Evolutionary conservation across 75 land plant genomes (phyloP).

Genomic region (Ceratopteris richardii): DNA sequence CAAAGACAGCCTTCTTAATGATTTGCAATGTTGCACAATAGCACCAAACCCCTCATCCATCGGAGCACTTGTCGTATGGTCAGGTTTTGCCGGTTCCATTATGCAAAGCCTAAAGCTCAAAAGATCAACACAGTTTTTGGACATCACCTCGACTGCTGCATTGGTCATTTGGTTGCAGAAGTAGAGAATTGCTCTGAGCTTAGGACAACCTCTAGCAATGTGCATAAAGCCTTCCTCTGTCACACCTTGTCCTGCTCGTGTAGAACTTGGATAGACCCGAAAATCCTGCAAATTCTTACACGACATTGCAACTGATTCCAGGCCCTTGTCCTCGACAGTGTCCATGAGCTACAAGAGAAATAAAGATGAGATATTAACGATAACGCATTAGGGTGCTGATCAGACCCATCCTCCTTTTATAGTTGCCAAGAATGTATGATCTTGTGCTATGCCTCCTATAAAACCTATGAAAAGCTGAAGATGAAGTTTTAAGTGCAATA

Average conservation of each 20-base stretch:
- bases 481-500: too few relatives aligned
- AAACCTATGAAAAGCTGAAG: too few relatives aligned
- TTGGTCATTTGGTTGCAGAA: conserved; percentile 92
- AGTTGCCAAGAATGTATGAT: too few relatives aligned
- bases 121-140: conserved; percentile 57
- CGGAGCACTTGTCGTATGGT: conserved; percentile 54
- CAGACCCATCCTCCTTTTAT: too few relatives aligned
- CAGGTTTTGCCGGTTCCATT: conserved; percentile 50
- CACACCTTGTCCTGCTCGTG: conserved; percentile 30
- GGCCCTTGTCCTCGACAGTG: conserved; percentile 69
- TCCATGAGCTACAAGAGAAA: conserved; percentile 66
- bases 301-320: conserved; percentile 33
- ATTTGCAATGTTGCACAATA: conserved; percentile 67
- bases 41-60: conserved; percentile 98
- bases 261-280: conserved; percentile 46
- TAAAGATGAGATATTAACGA: too few relatives aligned
- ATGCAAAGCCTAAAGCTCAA: conserved; percentile 80
- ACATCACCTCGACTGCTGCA: conserved; percentile 62
- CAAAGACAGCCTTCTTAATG: conserved; percentile 70
- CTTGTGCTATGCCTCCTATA: too few relatives aligned
- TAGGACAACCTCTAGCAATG: conserved; percentile 78
- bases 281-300: conserved; percentile 57
- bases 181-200: conserved; percentile 67
- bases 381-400: too few relatives aligned
- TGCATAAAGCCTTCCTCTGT: conserved; percentile 77